A percentile compares a stretch with the other conserved stretches of the same genome.
These are phyloP conservation scores for Forsythia suspensa DNA, from an alignment of 257 asterid species.

Conservation along the genomic window DNA sequence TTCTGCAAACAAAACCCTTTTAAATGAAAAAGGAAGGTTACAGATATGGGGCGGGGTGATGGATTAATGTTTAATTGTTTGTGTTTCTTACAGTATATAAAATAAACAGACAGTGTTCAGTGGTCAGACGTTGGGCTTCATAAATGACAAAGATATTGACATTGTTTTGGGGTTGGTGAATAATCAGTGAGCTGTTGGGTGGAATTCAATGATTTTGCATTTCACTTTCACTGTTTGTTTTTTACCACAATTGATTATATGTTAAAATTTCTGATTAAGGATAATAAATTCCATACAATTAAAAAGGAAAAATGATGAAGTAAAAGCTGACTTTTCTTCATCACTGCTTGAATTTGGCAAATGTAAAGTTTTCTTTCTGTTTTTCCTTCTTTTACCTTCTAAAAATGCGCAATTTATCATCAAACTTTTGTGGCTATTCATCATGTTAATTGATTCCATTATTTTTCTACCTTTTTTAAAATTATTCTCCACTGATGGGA, in stretches of 20 bases:
- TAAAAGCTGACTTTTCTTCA: constrained; percentile 27
- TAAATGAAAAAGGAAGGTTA: constrained; percentile 16
- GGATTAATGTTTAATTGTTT: constrained; percentile 6
- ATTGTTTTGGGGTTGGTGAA: constrained; percentile 40
- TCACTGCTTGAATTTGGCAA: constrained; percentile 3
- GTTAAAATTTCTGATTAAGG: neutral
- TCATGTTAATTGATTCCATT: neutral
- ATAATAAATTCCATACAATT: neutral
- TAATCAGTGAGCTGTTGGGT: constrained; percentile 27
- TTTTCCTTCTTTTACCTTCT: constrained; percentile 18
- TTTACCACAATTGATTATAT: neutral
- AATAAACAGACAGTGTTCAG: constrained; percentile 28
- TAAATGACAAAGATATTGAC: constrained; percentile 41
- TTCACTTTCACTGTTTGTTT: constrained; percentile 18
- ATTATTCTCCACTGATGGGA: neutral
- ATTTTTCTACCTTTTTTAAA: neutral
- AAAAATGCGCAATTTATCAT: constrained; percentile 11
- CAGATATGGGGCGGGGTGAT: constrained; percentile 21
- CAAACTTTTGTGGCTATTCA: neutral
- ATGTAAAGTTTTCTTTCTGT: constrained; percentile 19
- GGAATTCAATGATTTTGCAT: constrained; percentile 29
- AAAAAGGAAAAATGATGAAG: neutral
- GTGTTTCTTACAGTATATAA: constrained; percentile 4
- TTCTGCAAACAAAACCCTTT: constrained; percentile 18
- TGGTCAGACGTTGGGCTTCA: constrained; percentile 40